Percentiles rank a stretch among this genome's conserved stretches.
Conservation (phyloP, 2,329 filamentous ascomycete species). For the Dothidotthia symphoricarpi region DNA sequence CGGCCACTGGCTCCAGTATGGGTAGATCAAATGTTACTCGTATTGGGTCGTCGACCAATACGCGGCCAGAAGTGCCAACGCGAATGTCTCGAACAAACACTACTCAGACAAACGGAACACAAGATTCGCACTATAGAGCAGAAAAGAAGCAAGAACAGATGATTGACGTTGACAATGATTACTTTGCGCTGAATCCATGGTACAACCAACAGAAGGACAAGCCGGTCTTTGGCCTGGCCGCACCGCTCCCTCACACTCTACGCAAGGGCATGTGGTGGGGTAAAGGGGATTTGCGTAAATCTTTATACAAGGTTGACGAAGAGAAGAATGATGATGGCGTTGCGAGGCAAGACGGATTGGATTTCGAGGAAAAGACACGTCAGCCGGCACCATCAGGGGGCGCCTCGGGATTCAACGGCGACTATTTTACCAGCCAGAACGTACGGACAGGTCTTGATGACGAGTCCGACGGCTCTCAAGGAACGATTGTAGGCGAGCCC, state of each 20-base stretch:
- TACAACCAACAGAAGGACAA: constrained; percentile 54
- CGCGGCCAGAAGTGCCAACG: constrained; percentile 6
- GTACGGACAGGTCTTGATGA: constrained; percentile 8
- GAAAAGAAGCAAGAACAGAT: constrained; percentile 29
- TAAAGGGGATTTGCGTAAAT: constrained; percentile 47
- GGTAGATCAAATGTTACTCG: constrained; percentile 15
- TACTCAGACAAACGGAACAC: constrained; percentile 12
- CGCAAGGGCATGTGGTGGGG: constrained; percentile 52
- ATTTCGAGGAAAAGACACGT: constrained; percentile 15
- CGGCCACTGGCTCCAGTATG: constrained; percentile 16
- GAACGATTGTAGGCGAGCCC: constrained; percentile 1
- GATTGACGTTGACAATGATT: constrained; percentile 52
- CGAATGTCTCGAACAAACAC: constrained; percentile 16
- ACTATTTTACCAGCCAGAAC: constrained; percentile 1
- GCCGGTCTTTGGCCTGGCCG: constrained; percentile 56
- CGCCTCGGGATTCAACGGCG: background rate
- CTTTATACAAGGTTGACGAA: constrained; percentile 16
- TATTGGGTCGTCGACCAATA: constrained; percentile 2
- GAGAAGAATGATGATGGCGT: constrained; percentile 14
- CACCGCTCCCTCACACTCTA: constrained; percentile 55
- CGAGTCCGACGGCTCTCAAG: constrained; percentile 17
- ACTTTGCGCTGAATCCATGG: constrained; percentile 54
- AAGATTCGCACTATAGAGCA: constrained; percentile 13
- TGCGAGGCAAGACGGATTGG: constrained; percentile 17
- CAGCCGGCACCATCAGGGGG: background rate